These are phyloP conservation scores for Fusarium sp. DNA, from an alignment of 2,329 filamentous ascomycete genomes.

Conservation along the genomic window DNA sequence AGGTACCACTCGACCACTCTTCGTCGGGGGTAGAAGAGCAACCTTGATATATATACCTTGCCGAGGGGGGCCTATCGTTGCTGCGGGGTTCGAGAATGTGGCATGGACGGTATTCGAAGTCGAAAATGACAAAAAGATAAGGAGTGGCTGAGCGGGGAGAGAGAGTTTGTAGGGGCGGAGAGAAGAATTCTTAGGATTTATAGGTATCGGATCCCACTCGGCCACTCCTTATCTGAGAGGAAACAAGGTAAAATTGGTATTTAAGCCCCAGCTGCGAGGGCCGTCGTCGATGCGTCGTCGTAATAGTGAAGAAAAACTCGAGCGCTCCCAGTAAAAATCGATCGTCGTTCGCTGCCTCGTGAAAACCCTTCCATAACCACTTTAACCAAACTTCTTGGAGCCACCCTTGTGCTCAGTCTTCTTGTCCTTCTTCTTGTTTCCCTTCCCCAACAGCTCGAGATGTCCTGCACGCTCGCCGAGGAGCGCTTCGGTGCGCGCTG, in stretches of 20 bases:
- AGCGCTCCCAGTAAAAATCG: conserved; percentile 7
- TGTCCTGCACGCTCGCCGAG: conserved; percentile 70
- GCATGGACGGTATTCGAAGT: background rate
- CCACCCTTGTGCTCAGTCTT: conserved; percentile 60
- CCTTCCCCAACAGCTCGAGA: conserved; percentile 69
- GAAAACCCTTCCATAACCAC: background rate
- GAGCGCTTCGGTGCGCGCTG: conserved; percentile 66
- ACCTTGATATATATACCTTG: background rate
- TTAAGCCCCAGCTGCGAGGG: background rate
- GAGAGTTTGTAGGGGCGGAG: background rate
- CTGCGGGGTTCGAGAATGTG: background rate
- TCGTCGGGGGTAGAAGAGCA: background rate
- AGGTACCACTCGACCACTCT: conserved; percentile 24
- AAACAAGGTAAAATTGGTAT: background rate
- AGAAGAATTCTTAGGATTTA: background rate
- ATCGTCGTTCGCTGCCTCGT: conserved; percentile 14
- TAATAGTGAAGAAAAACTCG: background rate
- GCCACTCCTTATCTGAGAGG: background rate
- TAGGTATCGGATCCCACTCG: background rate
- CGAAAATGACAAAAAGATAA: conserved; percentile 8
- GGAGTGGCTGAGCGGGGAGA: background rate
- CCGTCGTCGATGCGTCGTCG: background rate
- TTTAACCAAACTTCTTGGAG: conserved; percentile 67
- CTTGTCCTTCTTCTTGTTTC: conserved; percentile 63
- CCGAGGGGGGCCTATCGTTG: background rate